Conservation (phyloP, 78 protist species). For the Protostelium mycophagum region DNA sequence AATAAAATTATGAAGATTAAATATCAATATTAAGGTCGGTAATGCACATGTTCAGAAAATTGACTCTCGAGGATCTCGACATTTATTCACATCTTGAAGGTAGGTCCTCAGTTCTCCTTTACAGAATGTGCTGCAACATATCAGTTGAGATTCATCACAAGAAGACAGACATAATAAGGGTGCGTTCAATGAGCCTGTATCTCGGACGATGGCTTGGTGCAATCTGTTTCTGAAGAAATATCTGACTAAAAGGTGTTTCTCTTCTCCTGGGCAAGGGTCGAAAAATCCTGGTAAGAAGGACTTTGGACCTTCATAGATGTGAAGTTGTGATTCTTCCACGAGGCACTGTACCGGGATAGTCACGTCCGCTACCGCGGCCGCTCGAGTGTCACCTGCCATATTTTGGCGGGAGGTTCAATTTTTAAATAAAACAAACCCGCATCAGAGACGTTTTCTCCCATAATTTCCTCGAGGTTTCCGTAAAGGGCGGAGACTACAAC, state of each 20-base stretch:
- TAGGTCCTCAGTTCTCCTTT: neutral
- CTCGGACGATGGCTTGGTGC: neutral
- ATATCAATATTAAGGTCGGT: too few relatives aligned
- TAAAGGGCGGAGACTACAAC: neutral
- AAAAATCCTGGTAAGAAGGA: neutral
- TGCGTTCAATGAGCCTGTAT: neutral
- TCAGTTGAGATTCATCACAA: too few relatives aligned
- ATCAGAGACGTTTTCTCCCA: neutral
- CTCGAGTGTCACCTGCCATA: neutral
- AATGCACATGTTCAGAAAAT: neutral
- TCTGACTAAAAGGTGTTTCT: neutral
- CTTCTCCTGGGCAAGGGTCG: neutral
- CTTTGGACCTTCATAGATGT: neutral
- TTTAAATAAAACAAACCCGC: too few relatives aligned
- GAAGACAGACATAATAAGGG: neutral
- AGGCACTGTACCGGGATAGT: neutral
- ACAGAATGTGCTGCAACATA: too few relatives aligned
- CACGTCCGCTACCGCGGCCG: neutral
- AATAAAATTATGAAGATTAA: too few relatives aligned
- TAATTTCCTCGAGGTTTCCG: neutral
- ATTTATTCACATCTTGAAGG: slow-evolving; percentile 1
- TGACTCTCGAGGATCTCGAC: neutral
- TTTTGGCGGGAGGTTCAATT: too few relatives aligned
- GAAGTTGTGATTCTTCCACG: neutral
- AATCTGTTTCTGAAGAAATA: neutral